Percentiles rank a stretch among this genome's conserved stretches.
Conservation (phyloP, 169 alveolate genomes). For the Ichthyophthirius multifiliis region DNA sequence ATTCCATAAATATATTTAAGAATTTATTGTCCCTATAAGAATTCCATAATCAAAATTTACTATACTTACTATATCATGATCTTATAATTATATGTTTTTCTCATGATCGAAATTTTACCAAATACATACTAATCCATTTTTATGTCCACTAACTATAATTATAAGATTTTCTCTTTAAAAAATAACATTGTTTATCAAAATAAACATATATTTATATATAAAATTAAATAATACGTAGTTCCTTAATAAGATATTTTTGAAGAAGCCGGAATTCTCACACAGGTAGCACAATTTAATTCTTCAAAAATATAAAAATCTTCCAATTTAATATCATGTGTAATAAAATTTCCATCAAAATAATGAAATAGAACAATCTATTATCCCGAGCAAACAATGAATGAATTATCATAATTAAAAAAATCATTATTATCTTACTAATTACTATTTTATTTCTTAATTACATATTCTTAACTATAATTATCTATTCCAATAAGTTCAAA, state of each 20-base stretch:
- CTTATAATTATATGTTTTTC: neutral
- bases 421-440: neutral
- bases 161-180: constrained; percentile 21
- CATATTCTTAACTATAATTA: neutral
- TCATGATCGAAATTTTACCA: neutral
- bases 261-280: constrained; percentile 20
- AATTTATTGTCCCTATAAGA: neutral
- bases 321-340: constrained; percentile 20
- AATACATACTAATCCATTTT: constrained; percentile 45
- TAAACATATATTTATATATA: too few species aligned
- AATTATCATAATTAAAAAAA: constrained; percentile 28
- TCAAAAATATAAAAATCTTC: constrained; percentile 17
- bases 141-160: constrained; percentile 71
- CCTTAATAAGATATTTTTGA: too few species aligned
- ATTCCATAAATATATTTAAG: neutral
- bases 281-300: constrained; percentile 42
- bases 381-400: constrained; percentile 29
- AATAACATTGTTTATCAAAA: neutral
- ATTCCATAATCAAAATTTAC: neutral
- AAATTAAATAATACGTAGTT: too few species aligned
- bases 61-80: neutral
- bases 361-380: constrained; percentile 15
- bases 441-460: neutral
- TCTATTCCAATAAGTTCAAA: constrained; percentile 22
- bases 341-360: constrained; percentile 37